A percentile compares a stretch with the other conserved stretches of the same genome.
These are phyloP conservation scores for Yamadazyma kitorensis DNA, from an alignment of 805 yeast genomes.

Conservation along the genomic window DNA sequence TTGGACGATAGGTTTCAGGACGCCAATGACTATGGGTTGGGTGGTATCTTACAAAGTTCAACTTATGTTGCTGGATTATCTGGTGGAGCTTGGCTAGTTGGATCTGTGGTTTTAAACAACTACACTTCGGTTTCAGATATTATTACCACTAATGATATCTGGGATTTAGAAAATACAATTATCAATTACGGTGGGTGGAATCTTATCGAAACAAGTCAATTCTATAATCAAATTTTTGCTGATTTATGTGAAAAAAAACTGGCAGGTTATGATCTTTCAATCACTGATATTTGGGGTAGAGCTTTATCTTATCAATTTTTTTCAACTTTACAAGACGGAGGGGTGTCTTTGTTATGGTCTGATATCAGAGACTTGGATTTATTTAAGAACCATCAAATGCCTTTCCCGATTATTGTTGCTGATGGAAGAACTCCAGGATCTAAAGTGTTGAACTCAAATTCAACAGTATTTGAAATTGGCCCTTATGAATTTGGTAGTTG, in stretches of 20 bases:
- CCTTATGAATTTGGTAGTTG: conserved; percentile 69
- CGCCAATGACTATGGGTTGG: conserved; percentile 55
- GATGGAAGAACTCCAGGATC: conserved; percentile 36
- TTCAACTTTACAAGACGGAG: conserved; percentile 22
- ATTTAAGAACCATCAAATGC: conserved; percentile 32
- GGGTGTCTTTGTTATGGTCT: conserved; percentile 29
- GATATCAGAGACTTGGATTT: conserved; percentile 20
- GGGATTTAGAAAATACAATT: conserved; percentile 59
- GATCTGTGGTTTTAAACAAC: conserved; percentile 57
- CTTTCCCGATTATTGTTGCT: conserved; percentile 38
- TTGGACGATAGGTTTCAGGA: conserved; percentile 67
- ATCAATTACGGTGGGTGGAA: conserved; percentile 62
- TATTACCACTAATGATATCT: conserved; percentile 22
- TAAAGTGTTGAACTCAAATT: conserved; percentile 25
- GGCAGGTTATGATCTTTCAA: conserved; percentile 34
- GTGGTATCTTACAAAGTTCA: conserved; percentile 71
- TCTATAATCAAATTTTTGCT: conserved; percentile 25
- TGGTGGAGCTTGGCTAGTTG: conserved; percentile 60
- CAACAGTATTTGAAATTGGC: conserved; percentile 36
- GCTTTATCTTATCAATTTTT: conserved; percentile 40
- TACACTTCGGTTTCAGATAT: conserved; percentile 50
- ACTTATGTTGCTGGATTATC: conserved; percentile 77
- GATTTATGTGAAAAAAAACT: conserved; percentile 28
- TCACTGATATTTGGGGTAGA: conserved; percentile 44
- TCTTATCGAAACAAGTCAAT: conserved; percentile 61